phyloP scores from a whole-genome alignment of 352 stramenopile genomes.

The Peronospora destructor region DNA sequence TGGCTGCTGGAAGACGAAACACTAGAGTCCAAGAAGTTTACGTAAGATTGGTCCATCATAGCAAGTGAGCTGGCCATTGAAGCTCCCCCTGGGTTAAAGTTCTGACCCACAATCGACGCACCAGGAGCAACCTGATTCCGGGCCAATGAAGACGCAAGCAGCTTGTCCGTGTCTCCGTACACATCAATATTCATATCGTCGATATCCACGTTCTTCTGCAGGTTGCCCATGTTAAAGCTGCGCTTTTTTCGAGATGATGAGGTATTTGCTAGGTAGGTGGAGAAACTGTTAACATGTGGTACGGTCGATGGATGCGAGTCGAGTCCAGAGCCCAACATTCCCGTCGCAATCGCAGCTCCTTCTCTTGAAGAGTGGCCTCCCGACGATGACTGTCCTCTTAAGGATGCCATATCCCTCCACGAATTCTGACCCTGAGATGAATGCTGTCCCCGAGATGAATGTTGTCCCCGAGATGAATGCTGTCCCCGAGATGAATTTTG shows the following conservation, averaged over 20 bases:
- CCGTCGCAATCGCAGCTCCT: constrained; percentile 10
- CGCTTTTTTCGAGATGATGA: constrained; percentile 25
- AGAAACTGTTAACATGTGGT: constrained; percentile 26
- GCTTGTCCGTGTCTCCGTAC: constrained; percentile 18
- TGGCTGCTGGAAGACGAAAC: constrained; percentile 22
- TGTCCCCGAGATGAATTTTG: constrained; percentile 13
- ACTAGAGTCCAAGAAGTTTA: constrained; percentile 38
- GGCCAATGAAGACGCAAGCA: constrained; percentile 5
- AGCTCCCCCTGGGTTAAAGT: constrained; percentile 11
- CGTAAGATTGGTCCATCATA: constrained; percentile 31
- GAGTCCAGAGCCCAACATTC: constrained; percentile 16
- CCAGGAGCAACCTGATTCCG: constrained; percentile 10
- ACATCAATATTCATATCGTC: constrained; percentile 27
- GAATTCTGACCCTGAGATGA: constrained; percentile 10
- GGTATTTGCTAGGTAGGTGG: constrained; percentile 12
- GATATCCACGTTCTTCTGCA: constrained; percentile 32
- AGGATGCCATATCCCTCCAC: constrained; percentile 13
- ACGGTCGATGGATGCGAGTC: constrained; percentile 22
- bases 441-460: constrained; percentile 12
- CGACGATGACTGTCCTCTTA: constrained; percentile 22
- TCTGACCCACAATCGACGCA: constrained; percentile 13
- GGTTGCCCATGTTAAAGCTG: constrained; percentile 33
- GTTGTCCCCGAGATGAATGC: constrained; percentile 8
- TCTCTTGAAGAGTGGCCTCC: constrained; percentile 16
- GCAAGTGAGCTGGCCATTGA: constrained; percentile 18